Base-by-base conservation (phyloP, 2,329 filamentous ascomycete genomes). In the Rachicladosporium sp. region DNA sequence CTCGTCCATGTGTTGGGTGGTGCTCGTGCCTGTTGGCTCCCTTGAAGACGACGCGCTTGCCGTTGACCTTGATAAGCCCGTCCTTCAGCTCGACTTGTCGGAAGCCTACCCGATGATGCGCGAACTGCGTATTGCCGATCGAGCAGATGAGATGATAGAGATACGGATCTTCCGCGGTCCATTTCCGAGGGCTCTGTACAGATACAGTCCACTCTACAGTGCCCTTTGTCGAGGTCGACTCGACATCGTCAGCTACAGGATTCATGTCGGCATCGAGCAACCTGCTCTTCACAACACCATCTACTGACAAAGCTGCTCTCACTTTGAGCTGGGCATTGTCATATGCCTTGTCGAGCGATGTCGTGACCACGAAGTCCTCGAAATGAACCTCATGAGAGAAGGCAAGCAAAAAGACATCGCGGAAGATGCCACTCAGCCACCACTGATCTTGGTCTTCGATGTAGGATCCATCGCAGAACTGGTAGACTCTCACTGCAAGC, bases 21-120 rank as follows among this genome's bases (percentile, higher is more conserved):
- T 83, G 78, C 41, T 84, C 80, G 50, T 83, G 80, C 8, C 78
- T 65, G 53, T 82, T 82, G 19, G 75, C 72, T 10, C 78, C 78
- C 10, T 72, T 67, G 42, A 82, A 65, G 3, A 72, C 65, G 38
- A 82, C 68, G 1, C 70, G 63, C 13, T 64, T 64, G 6, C 77
- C 76, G 41, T 82, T 82, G 46, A 81, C 75, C 12, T 64, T 65
- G 46, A 80, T 64, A 35, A 78, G 56, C 2, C 74, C 72, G 33
- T 74, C 62, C 41, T 69, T 71, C 37, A 79, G 65, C 57, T 81
- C 73, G 3, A 80, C 68, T 34, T 68, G 67, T 33, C 77, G 70
- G 58, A 82, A 82, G 0, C 78, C 78, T 10, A 80, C 59, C 6
- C 61, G 65, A 34, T 79, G 74, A 1, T 57, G 48, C 11, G 75